Evolutionary conservation across 495 filamentous ascomycete genomes (phyloP).

Genomic region (Penicillium chermesinum): DNA sequence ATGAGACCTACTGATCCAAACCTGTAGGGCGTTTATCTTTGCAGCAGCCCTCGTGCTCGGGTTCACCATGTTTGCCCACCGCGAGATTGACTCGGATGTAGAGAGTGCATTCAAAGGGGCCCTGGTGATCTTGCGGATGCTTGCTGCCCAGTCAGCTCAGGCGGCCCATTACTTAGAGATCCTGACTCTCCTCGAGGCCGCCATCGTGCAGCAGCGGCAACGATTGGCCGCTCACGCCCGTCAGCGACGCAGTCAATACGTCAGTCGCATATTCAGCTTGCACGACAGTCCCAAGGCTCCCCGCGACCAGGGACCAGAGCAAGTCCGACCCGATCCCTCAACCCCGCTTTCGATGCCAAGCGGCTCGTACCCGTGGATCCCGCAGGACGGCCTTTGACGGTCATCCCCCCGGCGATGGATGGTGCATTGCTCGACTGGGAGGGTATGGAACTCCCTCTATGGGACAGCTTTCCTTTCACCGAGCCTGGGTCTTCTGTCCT

Average conservation of each 20-base stretch:
- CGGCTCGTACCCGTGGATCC: constrained; percentile 16
- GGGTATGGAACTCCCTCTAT: constrained; percentile 31
- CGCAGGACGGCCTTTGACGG: constrained; percentile 11
- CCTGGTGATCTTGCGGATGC: constrained; percentile 26
- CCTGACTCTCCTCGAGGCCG: constrained; percentile 26
- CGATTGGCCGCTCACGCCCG: constrained; percentile 24
- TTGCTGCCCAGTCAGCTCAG: constrained; percentile 33
- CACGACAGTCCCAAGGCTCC: constrained; percentile 13
- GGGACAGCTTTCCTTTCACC: constrained; percentile 37
- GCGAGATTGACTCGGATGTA: constrained; percentile 25
- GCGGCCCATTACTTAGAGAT: constrained; percentile 40
- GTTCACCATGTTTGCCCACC: constrained; percentile 39
- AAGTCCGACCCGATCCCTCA: constrained; percentile 1
- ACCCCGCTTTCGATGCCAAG: constrained; percentile 9
- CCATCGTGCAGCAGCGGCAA: constrained; percentile 31
- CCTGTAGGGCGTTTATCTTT: constrained; percentile 37
- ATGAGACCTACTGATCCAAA: constrained; percentile 5
- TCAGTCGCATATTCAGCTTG: constrained; percentile 36
- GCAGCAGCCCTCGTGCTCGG: constrained; percentile 39
- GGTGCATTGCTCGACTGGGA: constrained; percentile 24
- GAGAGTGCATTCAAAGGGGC: constrained; percentile 31
- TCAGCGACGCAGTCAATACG: constrained; percentile 30
- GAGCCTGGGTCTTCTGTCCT: constrained; percentile 19
- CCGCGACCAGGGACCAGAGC: constrained; percentile 2
- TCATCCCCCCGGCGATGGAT: constrained; percentile 16